Evolutionary conservation across 2,329 filamentous ascomycete species (phyloP).

Genomic region (Fusarium pseudoanthophilum): DNA sequence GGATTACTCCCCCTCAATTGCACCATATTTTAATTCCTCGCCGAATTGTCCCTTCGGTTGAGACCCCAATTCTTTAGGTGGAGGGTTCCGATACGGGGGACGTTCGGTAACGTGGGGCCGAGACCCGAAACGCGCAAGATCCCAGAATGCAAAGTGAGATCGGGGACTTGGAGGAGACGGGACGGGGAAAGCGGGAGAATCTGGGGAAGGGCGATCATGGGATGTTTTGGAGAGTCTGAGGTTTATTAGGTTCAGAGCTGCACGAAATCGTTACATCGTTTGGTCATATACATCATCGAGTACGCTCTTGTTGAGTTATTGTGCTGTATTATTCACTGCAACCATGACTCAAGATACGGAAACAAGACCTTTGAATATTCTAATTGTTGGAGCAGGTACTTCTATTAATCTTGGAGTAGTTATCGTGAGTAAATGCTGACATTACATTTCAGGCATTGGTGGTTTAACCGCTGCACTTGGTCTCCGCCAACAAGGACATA

Average conservation of each 20-base stretch:
- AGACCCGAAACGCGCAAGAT: conserved; percentile 17
- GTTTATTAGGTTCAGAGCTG: conserved; percentile 3
- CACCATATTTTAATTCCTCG: not conserved
- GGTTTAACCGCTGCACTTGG: conserved; percentile 61
- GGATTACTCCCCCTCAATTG: not conserved
- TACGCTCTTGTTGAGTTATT: not conserved
- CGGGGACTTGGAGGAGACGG: conserved; percentile 1
- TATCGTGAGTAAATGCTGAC: not conserved
- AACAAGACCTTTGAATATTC: conserved; percentile 19
- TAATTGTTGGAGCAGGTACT: conserved; percentile 40
- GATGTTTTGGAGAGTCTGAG: not conserved
- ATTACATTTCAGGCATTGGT: conserved; percentile 53
- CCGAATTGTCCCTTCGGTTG: conserved; percentile 7
- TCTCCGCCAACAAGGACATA: conserved; percentile 59
- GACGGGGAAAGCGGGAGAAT: not conserved
- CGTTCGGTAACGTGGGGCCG: conserved; percentile 26
- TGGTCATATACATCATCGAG: not conserved
- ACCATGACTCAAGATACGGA: conserved; percentile 8
- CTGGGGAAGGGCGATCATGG: not conserved
- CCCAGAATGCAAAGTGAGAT: not conserved
- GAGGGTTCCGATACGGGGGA: conserved; percentile 25
- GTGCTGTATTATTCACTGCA: not conserved
- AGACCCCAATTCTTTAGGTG: not conserved
- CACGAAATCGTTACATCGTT: not conserved
- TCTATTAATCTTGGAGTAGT: not conserved